Percentiles rank a stretch among this genome's conserved stretches.
Conservation (phyloP, 2,329 filamentous ascomycete species). For the Akanthomyces muscarius region DNA sequence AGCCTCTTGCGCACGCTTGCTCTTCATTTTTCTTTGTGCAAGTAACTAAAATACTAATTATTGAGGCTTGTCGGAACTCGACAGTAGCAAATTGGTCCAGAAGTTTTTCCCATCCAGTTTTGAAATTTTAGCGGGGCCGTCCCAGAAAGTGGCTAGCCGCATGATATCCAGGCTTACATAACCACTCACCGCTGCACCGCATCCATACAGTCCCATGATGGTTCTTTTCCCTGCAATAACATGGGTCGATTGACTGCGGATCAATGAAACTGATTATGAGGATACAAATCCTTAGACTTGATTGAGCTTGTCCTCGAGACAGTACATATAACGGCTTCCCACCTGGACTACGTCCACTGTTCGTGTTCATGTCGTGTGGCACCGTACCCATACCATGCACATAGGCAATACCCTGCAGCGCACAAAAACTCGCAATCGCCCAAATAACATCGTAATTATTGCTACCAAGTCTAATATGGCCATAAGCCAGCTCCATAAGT, state of each 20-base stretch:
- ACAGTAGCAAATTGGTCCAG: conserved; percentile 2
- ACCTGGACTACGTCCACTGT: background rate
- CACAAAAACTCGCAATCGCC: background rate
- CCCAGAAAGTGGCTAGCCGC: background rate
- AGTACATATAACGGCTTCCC: background rate
- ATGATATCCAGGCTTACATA: background rate
- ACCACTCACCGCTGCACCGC: background rate
- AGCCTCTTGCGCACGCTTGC: conserved; percentile 37
- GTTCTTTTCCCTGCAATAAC: background rate
- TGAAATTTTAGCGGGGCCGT: conserved; percentile 13
- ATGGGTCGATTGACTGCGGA: background rate
- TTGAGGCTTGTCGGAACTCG: background rate
- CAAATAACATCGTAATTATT: conserved; percentile 13
- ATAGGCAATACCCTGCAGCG: background rate
- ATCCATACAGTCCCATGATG: background rate
- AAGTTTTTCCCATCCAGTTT: conserved; percentile 13
- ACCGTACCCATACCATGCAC: background rate
- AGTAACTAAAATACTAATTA: background rate
- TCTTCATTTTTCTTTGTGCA: conserved; percentile 30
- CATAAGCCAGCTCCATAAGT: conserved; percentile 12
- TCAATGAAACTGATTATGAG: background rate
- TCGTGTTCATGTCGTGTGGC: background rate
- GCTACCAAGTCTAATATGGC: conserved; percentile 16
- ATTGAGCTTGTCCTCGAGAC: no score
- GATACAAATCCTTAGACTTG: no score